Percentiles rank a stretch among this genome's conserved stretches.
phyloP scores from a whole-genome alignment of 1,284 basidiomycete species.

The Tremellales sp. region DNA sequence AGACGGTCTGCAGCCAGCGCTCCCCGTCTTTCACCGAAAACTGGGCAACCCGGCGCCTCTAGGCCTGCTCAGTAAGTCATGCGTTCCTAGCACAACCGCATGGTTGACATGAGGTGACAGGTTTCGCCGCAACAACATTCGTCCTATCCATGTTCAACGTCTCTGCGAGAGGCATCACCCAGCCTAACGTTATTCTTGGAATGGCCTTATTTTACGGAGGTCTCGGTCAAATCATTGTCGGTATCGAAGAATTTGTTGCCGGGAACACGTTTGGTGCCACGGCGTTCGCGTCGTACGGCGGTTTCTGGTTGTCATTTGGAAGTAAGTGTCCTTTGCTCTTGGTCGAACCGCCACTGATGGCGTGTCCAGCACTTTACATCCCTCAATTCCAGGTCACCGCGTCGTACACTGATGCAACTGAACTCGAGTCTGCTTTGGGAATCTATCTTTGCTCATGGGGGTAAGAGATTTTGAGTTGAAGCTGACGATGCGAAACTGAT shows the following conservation, averaged over 20 bases:
- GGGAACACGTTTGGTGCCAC: slow-evolving; percentile 60
- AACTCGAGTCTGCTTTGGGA: slow-evolving; percentile 52
- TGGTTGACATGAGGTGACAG: slow-evolving; percentile 1
- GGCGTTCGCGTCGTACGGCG: slow-evolving; percentile 78
- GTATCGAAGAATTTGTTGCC: slow-evolving; percentile 63
- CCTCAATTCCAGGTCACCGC: slow-evolving; percentile 52
- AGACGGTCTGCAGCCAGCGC: slow-evolving; percentile 26
- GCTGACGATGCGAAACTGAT: slow-evolving; percentile 3
- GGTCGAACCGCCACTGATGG: not conserved
- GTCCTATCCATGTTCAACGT: slow-evolving; percentile 52
- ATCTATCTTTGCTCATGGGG: slow-evolving; percentile 50
- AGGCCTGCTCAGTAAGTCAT: slow-evolving; percentile 46
- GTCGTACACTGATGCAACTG: slow-evolving; percentile 41
- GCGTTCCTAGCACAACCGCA: not conserved
- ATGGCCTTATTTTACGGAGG: slow-evolving; percentile 82
- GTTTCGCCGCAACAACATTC: slow-evolving; percentile 55
- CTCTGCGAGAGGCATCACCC: slow-evolving; percentile 45
- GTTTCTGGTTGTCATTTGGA: slow-evolving; percentile 74
- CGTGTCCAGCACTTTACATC: slow-evolving; percentile 32
- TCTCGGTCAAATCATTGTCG: slow-evolving; percentile 61
- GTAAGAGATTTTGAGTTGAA: slow-evolving; percentile 12
- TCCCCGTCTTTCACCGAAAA: slow-evolving; percentile 48
- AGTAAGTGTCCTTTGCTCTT: slow-evolving; percentile 11
- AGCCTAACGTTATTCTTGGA: slow-evolving; percentile 72
- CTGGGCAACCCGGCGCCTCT: slow-evolving; percentile 55